Evolutionary conservation across 768 basidiomycete genomes (phyloP).

Genomic region (Cantharellus anzutake): DNA sequence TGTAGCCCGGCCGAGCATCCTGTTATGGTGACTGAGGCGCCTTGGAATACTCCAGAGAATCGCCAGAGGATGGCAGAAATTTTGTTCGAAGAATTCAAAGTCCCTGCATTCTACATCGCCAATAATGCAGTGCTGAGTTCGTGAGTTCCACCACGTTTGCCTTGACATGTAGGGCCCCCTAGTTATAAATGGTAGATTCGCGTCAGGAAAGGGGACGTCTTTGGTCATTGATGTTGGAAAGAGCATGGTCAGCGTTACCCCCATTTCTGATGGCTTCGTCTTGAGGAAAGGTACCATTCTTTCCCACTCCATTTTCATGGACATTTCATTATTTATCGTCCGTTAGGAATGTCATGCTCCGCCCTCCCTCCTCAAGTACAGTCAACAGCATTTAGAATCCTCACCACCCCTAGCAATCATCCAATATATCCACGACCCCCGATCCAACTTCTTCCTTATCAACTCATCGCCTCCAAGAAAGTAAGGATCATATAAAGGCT

Average conservation of each 20-base stretch:
- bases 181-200: constrained; percentile 43
- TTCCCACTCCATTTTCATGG: no score
- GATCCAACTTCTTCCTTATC: constrained; percentile 64
- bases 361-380: constrained; percentile 63
- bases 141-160: constrained; percentile 26
- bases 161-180: background rate
- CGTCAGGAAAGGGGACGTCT: constrained; percentile 93
- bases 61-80: constrained; percentile 91
- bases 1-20: constrained; percentile 74
- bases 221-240: constrained; percentile 90
- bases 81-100: constrained; percentile 91
- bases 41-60: constrained; percentile 90
- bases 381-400: constrained; percentile 52
- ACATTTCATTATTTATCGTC: no score
- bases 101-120: constrained; percentile 91
- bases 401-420: constrained; percentile 28
- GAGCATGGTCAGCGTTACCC: constrained; percentile 75
- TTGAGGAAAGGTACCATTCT: constrained; percentile 60
- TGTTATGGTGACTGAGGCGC: constrained; percentile 79
- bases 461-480: constrained; percentile 68
- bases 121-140: constrained; percentile 88
- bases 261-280: constrained; percentile 94
- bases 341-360: constrained; percentile 56
- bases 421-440: constrained; percentile 30
- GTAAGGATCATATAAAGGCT: constrained; percentile 19